These are phyloP conservation scores for Geotrichum siamense DNA, from an alignment of 1,139 yeast species.

Conservation along the genomic window DNA sequence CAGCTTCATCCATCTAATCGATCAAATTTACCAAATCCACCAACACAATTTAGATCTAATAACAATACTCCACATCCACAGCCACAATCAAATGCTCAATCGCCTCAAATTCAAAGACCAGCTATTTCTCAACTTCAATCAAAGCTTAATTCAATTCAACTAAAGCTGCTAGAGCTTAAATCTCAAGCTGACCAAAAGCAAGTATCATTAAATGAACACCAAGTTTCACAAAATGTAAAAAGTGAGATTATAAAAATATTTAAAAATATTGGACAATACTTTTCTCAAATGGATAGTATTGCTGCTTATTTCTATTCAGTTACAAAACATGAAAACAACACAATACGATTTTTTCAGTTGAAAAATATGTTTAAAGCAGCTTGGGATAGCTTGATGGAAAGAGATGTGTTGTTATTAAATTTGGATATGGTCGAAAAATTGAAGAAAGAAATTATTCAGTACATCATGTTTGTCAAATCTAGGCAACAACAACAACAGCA, in stretches of 20 bases:
- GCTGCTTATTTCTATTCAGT: slow-evolving; percentile 1
- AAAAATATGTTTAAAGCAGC: slow-evolving; percentile 2
- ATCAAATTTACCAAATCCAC: neutral
- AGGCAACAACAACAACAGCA: slow-evolving; percentile 1
- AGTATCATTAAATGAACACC: slow-evolving; percentile 1
- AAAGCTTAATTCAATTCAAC: neutral
- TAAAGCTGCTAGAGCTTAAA: slow-evolving; percentile 5
- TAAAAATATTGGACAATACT: slow-evolving; percentile 1
- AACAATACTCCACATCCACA: neutral
- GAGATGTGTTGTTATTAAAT: slow-evolving; percentile 3
- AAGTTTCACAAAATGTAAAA: slow-evolving; percentile 1
- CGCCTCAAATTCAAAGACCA: neutral
- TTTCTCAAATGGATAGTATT: slow-evolving; percentile 7
- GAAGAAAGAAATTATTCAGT: slow-evolving; percentile 3
- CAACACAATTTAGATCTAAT: neutral
- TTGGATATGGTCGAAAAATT: slow-evolving; percentile 5
- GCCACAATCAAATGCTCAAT: neutral
- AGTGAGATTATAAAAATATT: slow-evolving; percentile 1
- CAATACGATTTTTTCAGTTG: slow-evolving; percentile 8
- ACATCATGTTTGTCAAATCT: slow-evolving; percentile 3
- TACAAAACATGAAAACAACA: slow-evolving; percentile 3
- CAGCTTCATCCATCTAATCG: slow-evolving; percentile 14
- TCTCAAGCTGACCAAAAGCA: slow-evolving; percentile 6
- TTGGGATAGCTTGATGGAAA: slow-evolving; percentile 5
- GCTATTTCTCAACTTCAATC: neutral